Conservation (phyloP, 2,329 filamentous ascomycete species). For the Colletotrichum sp. region DNA sequence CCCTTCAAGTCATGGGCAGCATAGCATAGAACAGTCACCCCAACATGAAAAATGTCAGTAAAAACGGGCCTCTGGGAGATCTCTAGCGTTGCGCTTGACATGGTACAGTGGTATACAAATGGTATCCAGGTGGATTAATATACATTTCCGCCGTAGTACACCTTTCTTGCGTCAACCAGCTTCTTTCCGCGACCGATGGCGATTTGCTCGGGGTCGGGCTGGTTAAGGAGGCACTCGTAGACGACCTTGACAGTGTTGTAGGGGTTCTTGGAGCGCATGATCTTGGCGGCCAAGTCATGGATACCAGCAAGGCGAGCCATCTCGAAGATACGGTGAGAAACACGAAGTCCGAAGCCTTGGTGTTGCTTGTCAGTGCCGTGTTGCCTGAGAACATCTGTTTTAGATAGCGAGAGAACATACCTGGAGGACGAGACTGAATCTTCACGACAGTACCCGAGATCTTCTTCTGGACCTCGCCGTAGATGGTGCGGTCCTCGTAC, state of each 20-base stretch:
- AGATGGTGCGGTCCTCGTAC: constrained; percentile 93
- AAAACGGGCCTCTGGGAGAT: background rate
- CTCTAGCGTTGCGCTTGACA: constrained; percentile 17
- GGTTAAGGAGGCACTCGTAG: constrained; percentile 80
- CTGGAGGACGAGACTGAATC: constrained; percentile 83
- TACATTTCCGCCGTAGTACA: constrained; percentile 89
- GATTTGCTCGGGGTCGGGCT: constrained; percentile 88
- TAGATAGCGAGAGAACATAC: constrained; percentile 58
- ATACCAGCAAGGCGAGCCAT: constrained; percentile 89
- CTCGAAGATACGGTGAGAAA: constrained; percentile 91
- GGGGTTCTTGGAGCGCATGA: constrained; percentile 86
- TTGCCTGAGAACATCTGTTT: background rate
- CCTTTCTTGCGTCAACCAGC: constrained; percentile 93
- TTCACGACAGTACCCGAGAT: constrained; percentile 86
- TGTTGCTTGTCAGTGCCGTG: background rate
- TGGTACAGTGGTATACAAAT: constrained; percentile 13
- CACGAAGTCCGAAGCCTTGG: constrained; percentile 92
- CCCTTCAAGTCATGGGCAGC: background rate
- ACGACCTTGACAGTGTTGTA: constrained; percentile 98
- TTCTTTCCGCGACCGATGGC: constrained; percentile 91
- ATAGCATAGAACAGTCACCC: background rate
- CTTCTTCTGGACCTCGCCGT: constrained; percentile 82
- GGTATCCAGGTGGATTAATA: constrained; percentile 45
- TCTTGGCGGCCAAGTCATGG: constrained; percentile 81
- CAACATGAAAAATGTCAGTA: background rate